Evolutionary conservation across 2,329 filamentous ascomycete species (phyloP).

Genomic region (Aspergillus ochraceoroseus): DNA sequence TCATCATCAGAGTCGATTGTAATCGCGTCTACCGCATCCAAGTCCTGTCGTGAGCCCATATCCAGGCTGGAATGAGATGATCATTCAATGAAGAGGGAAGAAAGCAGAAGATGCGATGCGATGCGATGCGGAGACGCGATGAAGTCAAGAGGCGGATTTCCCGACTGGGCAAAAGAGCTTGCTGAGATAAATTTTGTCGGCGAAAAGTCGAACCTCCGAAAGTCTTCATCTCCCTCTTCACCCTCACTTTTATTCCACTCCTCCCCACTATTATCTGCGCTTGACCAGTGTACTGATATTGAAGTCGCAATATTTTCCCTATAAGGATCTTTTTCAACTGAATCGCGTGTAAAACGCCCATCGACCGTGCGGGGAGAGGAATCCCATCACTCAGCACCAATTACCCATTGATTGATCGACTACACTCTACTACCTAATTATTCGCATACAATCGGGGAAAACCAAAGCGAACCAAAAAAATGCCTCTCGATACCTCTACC

Average conservation of each 20-base stretch:
- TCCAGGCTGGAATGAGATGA: conserved; percentile 12
- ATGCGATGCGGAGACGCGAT: conserved; percentile 17
- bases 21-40: conserved; percentile 25
- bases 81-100: not conserved
- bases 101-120: conserved; percentile 1
- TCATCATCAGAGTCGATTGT: conserved; percentile 35
- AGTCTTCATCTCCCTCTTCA: conserved; percentile 4
- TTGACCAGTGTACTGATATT: too few relatives aligned
- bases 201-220: conserved; percentile 15
- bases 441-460: too few relatives aligned
- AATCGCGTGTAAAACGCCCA: too few relatives aligned
- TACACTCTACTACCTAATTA: too few relatives aligned
- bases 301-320: too few relatives aligned
- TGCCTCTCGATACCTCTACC: conserved; percentile 92
- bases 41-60: conserved; percentile 27
- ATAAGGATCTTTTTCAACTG: not conserved
- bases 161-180: conserved; percentile 25
- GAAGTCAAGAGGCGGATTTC: conserved; percentile 18
- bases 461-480: conserved; percentile 46
- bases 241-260: not conserved
- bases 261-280: not conserved
- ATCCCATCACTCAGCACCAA: too few relatives aligned
- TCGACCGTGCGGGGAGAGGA: conserved; percentile 16
- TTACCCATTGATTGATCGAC: too few relatives aligned
- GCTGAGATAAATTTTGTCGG: conserved; percentile 8